Percentiles rank a stretch among this genome's conserved stretches.
Conservation (phyloP, 352 stramenopile genomes). For the Pythium rishiriense region DNA sequence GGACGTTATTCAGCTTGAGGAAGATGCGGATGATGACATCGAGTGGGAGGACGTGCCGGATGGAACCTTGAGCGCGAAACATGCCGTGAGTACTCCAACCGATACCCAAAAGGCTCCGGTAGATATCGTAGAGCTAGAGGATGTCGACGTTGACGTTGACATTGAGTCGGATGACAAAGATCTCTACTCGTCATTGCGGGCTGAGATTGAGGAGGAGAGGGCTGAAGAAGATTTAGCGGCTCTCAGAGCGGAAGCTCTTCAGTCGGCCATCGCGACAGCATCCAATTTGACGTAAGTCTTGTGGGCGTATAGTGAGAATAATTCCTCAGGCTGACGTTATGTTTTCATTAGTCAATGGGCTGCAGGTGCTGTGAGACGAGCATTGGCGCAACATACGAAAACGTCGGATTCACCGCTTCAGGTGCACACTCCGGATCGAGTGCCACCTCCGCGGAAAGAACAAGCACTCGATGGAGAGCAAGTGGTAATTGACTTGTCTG, state of each 20-base stretch:
- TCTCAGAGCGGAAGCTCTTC: slow-evolving; percentile 67
- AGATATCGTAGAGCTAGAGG: background rate
- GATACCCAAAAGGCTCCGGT: background rate
- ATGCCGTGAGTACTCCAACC: background rate
- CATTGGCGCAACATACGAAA: slow-evolving; percentile 64
- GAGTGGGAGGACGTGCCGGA: slow-evolving; percentile 52
- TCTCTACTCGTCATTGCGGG: slow-evolving; percentile 53
- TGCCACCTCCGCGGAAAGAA: background rate
- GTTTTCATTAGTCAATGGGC: slow-evolving; percentile 67
- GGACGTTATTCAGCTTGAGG: slow-evolving; percentile 22
- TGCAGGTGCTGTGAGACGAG: slow-evolving; percentile 70
- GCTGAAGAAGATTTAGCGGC: slow-evolving; percentile 62
- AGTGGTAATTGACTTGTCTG: slow-evolving; percentile 10
- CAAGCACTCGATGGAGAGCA: background rate
- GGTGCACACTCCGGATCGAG: background rate
- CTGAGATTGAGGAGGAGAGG: slow-evolving; percentile 72
- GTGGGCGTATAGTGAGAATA: background rate
- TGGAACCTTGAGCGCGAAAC: background rate
- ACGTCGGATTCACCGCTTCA: background rate
- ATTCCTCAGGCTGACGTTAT: background rate
- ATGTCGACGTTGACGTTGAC: slow-evolving; percentile 27
- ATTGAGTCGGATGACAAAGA: slow-evolving; percentile 38
- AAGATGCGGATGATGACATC: slow-evolving; percentile 34
- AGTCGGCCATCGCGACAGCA: slow-evolving; percentile 78
- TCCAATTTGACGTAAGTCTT: slow-evolving; percentile 74